Conservation (phyloP, 1,139 yeast species). For the Ogataea hybrid region DNA sequence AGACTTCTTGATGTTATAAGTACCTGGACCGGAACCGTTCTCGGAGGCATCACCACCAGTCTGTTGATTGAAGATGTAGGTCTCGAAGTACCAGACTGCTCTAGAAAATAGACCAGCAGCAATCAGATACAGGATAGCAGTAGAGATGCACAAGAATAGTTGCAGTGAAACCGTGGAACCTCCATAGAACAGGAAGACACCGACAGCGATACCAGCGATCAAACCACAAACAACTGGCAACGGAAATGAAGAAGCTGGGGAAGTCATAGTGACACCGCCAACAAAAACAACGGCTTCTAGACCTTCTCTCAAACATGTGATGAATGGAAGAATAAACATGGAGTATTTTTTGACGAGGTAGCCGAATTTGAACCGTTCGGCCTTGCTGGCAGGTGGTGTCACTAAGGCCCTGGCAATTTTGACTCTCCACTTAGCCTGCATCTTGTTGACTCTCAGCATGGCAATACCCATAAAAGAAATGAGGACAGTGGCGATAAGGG, state of each 20-base stretch:
- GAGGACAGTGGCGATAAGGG: constrained; percentile 77
- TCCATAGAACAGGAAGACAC: constrained; percentile 66
- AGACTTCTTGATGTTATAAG: constrained; percentile 69
- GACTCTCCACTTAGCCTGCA: constrained; percentile 90
- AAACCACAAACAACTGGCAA: constrained; percentile 78
- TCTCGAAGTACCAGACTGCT: constrained; percentile 85
- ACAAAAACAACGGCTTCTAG: constrained; percentile 85
- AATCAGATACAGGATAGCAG: constrained; percentile 78
- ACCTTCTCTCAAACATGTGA: constrained; percentile 84
- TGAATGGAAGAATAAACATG: constrained; percentile 72
- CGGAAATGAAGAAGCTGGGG: constrained; percentile 68
- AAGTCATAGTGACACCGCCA: constrained; percentile 63
- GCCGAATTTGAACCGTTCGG: constrained; percentile 42
- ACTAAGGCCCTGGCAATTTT: constrained; percentile 70
- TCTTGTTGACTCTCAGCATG: constrained; percentile 84
- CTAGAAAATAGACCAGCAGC: constrained; percentile 88
- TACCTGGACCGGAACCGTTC: constrained; percentile 88
- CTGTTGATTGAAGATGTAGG: constrained; percentile 53
- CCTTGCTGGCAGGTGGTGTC: constrained; percentile 33
- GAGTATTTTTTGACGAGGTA: constrained; percentile 59
- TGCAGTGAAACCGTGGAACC: constrained; percentile 76
- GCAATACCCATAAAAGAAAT: constrained; percentile 91
- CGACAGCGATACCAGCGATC: constrained; percentile 68
- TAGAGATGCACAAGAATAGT: constrained; percentile 73
- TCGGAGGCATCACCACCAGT: constrained; percentile 93